Conservation (phyloP, 768 basidiomycete genomes). For the Podaxis pistillaris region DNA sequence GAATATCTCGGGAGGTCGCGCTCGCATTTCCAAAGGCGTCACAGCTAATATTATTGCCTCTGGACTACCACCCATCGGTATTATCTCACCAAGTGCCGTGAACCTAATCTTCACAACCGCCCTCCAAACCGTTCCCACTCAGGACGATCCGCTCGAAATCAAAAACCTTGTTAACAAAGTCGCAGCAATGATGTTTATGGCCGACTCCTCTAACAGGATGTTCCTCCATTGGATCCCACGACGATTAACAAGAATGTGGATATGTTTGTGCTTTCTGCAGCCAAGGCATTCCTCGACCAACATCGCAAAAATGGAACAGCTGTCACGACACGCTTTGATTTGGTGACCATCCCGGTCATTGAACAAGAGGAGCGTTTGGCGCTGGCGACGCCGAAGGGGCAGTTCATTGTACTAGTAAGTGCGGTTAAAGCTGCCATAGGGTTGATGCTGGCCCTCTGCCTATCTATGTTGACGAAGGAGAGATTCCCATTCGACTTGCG, state of each 20-base stretch:
- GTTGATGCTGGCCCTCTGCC: constrained; percentile 4
- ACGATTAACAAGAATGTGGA: constrained; percentile 13
- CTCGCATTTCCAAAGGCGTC: background rate
- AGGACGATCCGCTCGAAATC: background rate
- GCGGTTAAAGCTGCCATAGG: background rate
- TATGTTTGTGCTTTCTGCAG: constrained; percentile 11
- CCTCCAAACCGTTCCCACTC: background rate
- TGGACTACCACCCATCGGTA: background rate
- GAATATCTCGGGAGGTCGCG: background rate
- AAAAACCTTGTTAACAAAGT: constrained; percentile 7
- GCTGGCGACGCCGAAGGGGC: background rate
- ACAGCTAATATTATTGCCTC: background rate
- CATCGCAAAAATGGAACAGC: constrained; percentile 9
- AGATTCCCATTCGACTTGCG: constrained; percentile 6
- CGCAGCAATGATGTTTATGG: constrained; percentile 7
- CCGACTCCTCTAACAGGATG: background rate
- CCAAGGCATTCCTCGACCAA: constrained; percentile 14
- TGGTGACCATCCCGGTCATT: background rate
- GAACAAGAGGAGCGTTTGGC: constrained; percentile 5
- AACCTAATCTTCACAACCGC: constrained; percentile 10
- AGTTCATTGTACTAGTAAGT: background rate
- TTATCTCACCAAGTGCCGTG: constrained; percentile 7
- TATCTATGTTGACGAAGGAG: background rate
- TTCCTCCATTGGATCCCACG: background rate
- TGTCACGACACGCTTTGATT: background rate